Evolutionary conservation across 352 stramenopile genomes (phyloP), one percentile per base, ranked within the genome.

Genomic region (Phytophthora vignae): DNA sequence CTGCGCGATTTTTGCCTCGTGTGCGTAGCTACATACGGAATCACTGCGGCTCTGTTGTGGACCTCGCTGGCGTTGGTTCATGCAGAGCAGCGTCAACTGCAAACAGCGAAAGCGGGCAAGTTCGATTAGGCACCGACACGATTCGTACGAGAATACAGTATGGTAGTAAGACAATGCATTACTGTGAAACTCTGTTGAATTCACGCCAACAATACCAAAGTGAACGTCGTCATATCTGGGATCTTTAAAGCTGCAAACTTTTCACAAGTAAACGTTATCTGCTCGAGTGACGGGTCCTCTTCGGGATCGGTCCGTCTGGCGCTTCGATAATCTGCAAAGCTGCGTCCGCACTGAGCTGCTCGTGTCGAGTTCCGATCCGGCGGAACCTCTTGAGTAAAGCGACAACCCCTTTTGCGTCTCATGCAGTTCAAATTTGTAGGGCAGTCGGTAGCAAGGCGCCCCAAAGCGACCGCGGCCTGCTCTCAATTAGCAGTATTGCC

Each of bases 1-100:
- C 62, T 90, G 48, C 76, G 78, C 25, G 80, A 90, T 57, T 71
- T 91, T 38, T 91, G 84, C 22, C 15, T 91, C 49, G 79, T 91
- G 62, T 90, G 82, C 60, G 55, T 88, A 40, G 72, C 71, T 27
- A 79, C 82, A n/a, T 91, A 91, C 42, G 44, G 74, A 7, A 74
- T 91, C 65, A 91, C 85, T 54, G 53, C 60, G 0, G 53, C 55
- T 9, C 64, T 91, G 27, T 70, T 84, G 36, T 88, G 81, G 83
- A 77, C 77, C 46, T 84, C 81, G 46, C 44, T 87, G 14, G 61
- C 69, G 27, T 40, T 90, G 53, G 66, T 86, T 33, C 60, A 64
- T 48, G 64, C n/a, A 6, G 27, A 67, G 22, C 25, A 14, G 4
- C 15, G 12, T 19, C 3, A 17, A 7, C 31, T 25, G 1, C 12